Base-by-base conservation (phyloP, 371 early-diverging fungal genomes). In the Racocetra persica region DNA sequence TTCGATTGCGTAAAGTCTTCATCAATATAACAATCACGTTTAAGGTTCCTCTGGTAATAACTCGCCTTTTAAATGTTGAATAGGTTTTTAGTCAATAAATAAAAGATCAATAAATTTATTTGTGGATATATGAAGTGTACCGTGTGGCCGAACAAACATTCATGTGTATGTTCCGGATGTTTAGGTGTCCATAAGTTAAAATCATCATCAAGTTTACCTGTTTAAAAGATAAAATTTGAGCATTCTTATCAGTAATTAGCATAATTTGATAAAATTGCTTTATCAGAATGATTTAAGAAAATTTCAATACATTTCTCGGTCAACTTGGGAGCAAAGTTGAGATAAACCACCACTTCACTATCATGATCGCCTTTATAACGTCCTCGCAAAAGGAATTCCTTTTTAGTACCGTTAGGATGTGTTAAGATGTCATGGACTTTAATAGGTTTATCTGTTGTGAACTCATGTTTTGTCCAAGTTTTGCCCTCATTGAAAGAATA, bases 31-130 rank as follows among this genome's bases (percentile, higher is more conserved):
- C 98, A 98, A 69, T 91, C 85, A 24, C 84, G 89, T 26, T 90
- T 91, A 51, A 87, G 85, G 79, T 94, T 95, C 75, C 97, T 92
- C 3, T 97, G 91, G 82, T 90, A 94, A 81, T 94, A 98, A 80
- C 90, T 84, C 86, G 78, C 16, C 55, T 36, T 45, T 60, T 28
- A 49, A 45, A 81, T 38, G 45, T 49, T 26, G 5, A 36, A 80
- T 62, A 13, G 26, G 32, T 54, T 52, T n/a, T 54, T 38, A 6
- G 24, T 49, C 10, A 22, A 7, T 13, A 41, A 38, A 72, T 20
- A 66, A 32, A 22, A 45, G 10, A 38, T 6, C 11, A 75, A 57
- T 71, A 81, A 72, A 24, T 41, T 77, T n/a, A 38, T 32, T 36
- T 60, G 0, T 36, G 41, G 20, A 13, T 20, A 22, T 20, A 52